These are phyloP conservation scores for Penicillium thymicola DNA, from an alignment of 2,329 filamentous ascomycete genomes.

Conservation along the genomic window DNA sequence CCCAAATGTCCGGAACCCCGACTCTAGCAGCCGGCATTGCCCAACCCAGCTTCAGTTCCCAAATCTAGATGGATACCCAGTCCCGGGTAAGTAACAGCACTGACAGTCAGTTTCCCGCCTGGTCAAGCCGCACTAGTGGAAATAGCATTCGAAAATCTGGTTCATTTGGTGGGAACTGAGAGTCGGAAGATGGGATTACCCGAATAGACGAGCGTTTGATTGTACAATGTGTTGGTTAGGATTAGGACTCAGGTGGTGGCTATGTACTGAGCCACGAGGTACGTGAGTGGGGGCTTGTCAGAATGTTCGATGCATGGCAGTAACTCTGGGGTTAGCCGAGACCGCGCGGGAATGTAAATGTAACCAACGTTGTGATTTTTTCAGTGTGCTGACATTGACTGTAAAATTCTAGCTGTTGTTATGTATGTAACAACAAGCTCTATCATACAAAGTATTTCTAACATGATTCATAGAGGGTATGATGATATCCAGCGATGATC, in stretches of 20 bases:
- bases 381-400: not conserved
- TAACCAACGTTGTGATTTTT: not conserved
- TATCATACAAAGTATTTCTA: not conserved
- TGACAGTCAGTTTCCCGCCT: not conserved
- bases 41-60: not conserved
- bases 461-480: conserved; percentile 2
- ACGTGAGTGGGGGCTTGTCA: not conserved
- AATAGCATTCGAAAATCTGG: not conserved
- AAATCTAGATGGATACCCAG: not conserved
- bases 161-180: not conserved
- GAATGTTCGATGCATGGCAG: not conserved
- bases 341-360: not conserved
- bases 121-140: not conserved
- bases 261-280: not conserved
- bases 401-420: not conserved
- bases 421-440: not conserved
- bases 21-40: not conserved
- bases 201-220: too few relatives aligned
- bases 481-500: not conserved
- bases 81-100: not conserved
- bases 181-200: too few relatives aligned
- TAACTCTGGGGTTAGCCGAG: not conserved
- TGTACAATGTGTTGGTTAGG: not conserved
- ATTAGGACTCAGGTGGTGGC: not conserved
- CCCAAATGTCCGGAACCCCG: too few relatives aligned